Percentiles rank a stretch among this genome's conserved stretches.
Conservation (phyloP, 768 basidiomycete species). For the Cyclocybe cylindracea region DNA sequence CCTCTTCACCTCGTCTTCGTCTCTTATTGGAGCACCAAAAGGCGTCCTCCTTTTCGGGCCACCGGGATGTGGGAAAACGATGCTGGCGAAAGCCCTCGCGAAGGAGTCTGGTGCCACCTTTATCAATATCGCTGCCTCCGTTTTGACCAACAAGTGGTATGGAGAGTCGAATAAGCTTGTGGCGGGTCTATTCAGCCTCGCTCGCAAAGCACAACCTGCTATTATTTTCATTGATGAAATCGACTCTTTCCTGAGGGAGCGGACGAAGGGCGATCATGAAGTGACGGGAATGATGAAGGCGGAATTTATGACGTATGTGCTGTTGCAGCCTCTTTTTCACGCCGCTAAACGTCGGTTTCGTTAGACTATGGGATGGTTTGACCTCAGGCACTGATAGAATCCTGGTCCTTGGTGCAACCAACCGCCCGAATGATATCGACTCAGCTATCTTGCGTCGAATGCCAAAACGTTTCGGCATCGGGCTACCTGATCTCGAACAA, state of each 20-base stretch:
- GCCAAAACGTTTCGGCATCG: slow-evolving; percentile 93
- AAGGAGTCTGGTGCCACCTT: slow-evolving; percentile 98
- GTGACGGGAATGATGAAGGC: slow-evolving; percentile 99
- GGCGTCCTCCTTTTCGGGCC: slow-evolving; percentile 96
- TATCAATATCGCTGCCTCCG: slow-evolving; percentile 60
- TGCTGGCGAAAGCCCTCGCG: slow-evolving; percentile 98
- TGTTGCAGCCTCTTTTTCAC: background rate
- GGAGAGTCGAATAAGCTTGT: slow-evolving; percentile 86
- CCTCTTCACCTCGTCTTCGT: slow-evolving; percentile 79
- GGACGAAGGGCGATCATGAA: slow-evolving; percentile 90
- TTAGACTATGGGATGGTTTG: slow-evolving; percentile 93
- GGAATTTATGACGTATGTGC: slow-evolving; percentile 84
- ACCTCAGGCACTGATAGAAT: slow-evolving; percentile 80
- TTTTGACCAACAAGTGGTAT: slow-evolving; percentile 51
- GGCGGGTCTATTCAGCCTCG: slow-evolving; percentile 90
- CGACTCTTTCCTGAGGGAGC: slow-evolving; percentile 89
- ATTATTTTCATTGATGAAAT: slow-evolving; percentile 99
- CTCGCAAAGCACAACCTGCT: slow-evolving; percentile 88
- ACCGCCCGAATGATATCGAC: slow-evolving; percentile 91
- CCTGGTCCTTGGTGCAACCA: slow-evolving; percentile 92
- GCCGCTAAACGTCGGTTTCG: slow-evolving; percentile 1
- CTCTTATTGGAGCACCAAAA: slow-evolving; percentile 88
- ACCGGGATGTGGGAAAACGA: slow-evolving; percentile 98
- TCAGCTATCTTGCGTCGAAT: slow-evolving; percentile 89
- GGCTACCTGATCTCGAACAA: slow-evolving; percentile 77